These are phyloP conservation scores for Suillus americanus DNA, from an alignment of 768 basidiomycete genomes.

Conservation along the genomic window DNA sequence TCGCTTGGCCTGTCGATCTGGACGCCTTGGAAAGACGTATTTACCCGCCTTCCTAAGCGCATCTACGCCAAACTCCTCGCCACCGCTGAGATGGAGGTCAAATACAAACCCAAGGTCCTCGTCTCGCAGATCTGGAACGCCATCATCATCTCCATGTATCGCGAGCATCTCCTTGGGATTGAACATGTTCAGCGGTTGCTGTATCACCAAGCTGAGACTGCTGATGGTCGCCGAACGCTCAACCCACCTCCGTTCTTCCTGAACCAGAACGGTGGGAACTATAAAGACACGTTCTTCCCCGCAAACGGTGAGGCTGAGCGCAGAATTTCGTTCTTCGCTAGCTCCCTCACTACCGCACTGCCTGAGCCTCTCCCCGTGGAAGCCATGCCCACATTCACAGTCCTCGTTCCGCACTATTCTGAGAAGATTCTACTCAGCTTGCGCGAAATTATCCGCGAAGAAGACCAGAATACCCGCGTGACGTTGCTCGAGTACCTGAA, in stretches of 20 bases:
- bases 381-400: slow-evolving; percentile 99
- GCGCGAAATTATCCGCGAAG: slow-evolving; percentile 97
- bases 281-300: slow-evolving; percentile 89
- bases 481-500: slow-evolving; percentile 97
- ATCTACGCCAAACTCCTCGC: slow-evolving; percentile 97
- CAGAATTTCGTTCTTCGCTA: slow-evolving; percentile 98
- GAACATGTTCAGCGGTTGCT: slow-evolving; percentile 97
- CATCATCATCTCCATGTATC: slow-evolving; percentile 99
- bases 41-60: slow-evolving; percentile 91
- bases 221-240: slow-evolving; percentile 86
- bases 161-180: slow-evolving; percentile 96
- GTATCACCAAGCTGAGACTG: slow-evolving; percentile 93
- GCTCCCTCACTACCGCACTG: slow-evolving; percentile 92
- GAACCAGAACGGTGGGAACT: slow-evolving; percentile 72
- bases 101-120: slow-evolving; percentile 99
- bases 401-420: slow-evolving; percentile 97
- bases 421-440: slow-evolving; percentile 97
- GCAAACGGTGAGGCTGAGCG: slow-evolving; percentile 93
- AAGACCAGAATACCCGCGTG: slow-evolving; percentile 94
- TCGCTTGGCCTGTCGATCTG: slow-evolving; percentile 93
- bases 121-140: slow-evolving; percentile 99
- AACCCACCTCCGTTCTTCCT: slow-evolving; percentile 99
- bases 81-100: slow-evolving; percentile 97
- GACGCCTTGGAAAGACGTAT: slow-evolving; percentile 99
- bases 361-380: slow-evolving; percentile 96